Conservation (phyloP, 2,329 filamentous ascomycete genomes). For the Fusarium oxysporum region DNA sequence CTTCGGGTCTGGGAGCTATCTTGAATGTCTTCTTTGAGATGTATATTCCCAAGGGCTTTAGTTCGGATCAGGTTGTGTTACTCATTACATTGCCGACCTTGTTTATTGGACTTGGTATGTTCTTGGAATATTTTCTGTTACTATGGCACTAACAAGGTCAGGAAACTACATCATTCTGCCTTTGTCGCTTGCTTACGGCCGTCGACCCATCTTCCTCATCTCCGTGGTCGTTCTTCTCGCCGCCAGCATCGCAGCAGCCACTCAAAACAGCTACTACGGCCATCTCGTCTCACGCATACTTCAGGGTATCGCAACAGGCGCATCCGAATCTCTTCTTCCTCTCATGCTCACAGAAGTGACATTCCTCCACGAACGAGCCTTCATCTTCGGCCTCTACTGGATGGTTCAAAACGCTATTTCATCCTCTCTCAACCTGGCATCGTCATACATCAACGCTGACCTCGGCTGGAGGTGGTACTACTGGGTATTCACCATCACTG, state of each 20-base stretch:
- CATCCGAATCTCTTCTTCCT: conserved; percentile 7
- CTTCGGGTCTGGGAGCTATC: conserved; percentile 3
- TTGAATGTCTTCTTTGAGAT: conserved; percentile 13
- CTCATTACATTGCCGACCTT: conserved; percentile 11
- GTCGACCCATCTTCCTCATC: conserved; percentile 14
- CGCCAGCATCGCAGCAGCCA: neutral
- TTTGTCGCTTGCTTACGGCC: conserved; percentile 1
- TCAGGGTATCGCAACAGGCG: conserved; percentile 8
- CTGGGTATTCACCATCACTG: conserved; percentile 15
- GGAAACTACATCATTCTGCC: conserved; percentile 24
- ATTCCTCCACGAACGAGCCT: conserved; percentile 11
- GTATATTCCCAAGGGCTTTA: conserved; percentile 10
- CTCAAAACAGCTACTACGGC: conserved; percentile 2
- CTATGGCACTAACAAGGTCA: neutral
- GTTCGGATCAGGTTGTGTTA: conserved; percentile 7
- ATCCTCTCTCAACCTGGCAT: conserved; percentile 3
- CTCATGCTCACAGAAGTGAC: conserved; percentile 18
- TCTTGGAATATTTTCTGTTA: too few relatives aligned
- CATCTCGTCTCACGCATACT: conserved; percentile 3
- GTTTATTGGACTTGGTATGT: conserved; percentile 15
- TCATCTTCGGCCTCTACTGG: conserved; percentile 18
- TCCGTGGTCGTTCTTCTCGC: conserved; percentile 4
- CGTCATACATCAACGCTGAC: conserved; percentile 16
- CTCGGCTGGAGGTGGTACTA: conserved; percentile 22
- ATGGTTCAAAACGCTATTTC: conserved; percentile 12